A percentile compares a stretch with the other conserved stretches of the same genome.
phyloP scores from a whole-genome alignment of 306 rosid genomes.

The Morella rubra region DNA sequence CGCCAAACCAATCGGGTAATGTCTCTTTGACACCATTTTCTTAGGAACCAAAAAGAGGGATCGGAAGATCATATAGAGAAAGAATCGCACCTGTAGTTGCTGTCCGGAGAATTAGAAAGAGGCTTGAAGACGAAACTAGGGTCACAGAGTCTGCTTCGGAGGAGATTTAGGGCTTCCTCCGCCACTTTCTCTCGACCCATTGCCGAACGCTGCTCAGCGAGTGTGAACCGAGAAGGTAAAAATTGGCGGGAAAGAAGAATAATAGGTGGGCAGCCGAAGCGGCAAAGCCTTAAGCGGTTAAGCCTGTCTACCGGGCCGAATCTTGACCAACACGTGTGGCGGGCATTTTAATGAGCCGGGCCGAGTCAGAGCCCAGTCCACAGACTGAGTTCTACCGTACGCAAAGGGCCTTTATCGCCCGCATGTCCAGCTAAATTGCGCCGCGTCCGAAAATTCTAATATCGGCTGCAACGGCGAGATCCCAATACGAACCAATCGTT shows the following conservation, averaged over 20 bases:
- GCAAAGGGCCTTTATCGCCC: slow-evolving; percentile 3
- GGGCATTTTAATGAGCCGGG: no score
- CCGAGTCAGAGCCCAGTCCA: background rate
- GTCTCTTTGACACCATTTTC: background rate
- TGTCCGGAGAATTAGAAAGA: slow-evolving; percentile 48
- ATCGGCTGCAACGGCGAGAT: slow-evolving; percentile 21
- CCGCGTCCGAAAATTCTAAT: slow-evolving; percentile 18
- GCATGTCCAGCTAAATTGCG: slow-evolving; percentile 8
- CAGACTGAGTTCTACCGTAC: background rate
- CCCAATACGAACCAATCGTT: slow-evolving; percentile 38
- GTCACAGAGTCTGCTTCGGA: slow-evolving; percentile 64
- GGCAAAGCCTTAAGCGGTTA: no score
- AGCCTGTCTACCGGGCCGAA: no score
- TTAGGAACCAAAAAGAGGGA: slow-evolving; percentile 23
- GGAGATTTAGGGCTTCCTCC: slow-evolving; percentile 49
- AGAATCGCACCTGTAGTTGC: slow-evolving; percentile 52
- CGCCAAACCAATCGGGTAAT: background rate
- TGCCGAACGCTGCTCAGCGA: background rate
- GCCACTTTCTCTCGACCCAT: slow-evolving; percentile 51
- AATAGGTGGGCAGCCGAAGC: background rate
- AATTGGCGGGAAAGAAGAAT: slow-evolving; percentile 32
- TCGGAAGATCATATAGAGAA: background rate
- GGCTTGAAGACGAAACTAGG: slow-evolving; percentile 51
- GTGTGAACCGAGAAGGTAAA: background rate
- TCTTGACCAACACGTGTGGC: no score